phyloP scores from a whole-genome alignment of 345 rosid species.

The Euphorbia peplus region DNA sequence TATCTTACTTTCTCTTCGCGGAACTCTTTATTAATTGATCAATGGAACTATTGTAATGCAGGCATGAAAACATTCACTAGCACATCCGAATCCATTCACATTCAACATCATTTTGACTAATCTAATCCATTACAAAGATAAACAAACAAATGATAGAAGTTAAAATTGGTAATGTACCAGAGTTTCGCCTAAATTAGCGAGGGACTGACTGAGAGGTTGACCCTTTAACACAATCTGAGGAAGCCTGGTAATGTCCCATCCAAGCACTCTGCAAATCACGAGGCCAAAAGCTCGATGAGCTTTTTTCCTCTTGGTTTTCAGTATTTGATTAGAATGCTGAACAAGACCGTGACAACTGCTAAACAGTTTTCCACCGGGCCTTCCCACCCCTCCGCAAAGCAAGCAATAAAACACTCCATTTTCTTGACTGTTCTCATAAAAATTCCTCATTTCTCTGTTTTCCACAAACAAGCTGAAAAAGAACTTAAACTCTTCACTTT shows the following conservation, averaged over 20 bases:
- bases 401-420: conserved; percentile 59
- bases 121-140: neutral
- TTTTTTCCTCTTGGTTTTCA: conserved; percentile 45
- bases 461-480: conserved; percentile 43
- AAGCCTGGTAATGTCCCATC: conserved; percentile 56
- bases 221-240: conserved; percentile 39
- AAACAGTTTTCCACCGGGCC: conserved; percentile 41
- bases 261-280: conserved; percentile 71
- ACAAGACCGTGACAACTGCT: conserved; percentile 57
- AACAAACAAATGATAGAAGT: neutral
- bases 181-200: neutral
- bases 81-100: neutral
- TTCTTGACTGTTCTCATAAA: conserved; percentile 47
- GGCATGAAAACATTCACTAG: neutral
- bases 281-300: conserved; percentile 68
- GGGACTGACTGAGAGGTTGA: conserved; percentile 25
- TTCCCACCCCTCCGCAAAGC: conserved; percentile 55
- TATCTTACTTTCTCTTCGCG: neutral
- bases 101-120: neutral
- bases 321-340: conserved; percentile 51
- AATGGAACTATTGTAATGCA: no score
- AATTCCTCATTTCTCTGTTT: conserved; percentile 49
- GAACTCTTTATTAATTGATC: neutral
- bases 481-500: conserved; percentile 42
- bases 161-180: neutral